phyloP scores from a whole-genome alignment of 2,329 filamentous ascomycete species.

The Helotiales sp. region DNA sequence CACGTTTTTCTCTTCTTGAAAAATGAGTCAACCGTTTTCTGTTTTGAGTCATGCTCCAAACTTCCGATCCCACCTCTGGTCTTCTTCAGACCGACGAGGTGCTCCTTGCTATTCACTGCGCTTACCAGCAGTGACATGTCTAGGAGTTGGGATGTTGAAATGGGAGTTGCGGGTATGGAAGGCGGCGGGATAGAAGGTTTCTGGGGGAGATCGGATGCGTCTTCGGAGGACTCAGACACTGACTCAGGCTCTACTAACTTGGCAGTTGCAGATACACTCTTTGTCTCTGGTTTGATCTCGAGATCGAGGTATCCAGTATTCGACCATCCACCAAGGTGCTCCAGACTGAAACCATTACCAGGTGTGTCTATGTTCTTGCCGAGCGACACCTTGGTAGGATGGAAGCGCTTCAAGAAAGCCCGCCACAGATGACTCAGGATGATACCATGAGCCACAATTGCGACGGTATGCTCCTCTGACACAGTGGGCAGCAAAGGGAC shows the following conservation, averaged over 20 bases:
- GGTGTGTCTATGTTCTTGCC: constrained; percentile 47
- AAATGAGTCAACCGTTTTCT: constrained; percentile 78
- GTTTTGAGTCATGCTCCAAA: constrained; percentile 73
- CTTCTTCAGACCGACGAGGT: constrained; percentile 76
- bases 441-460: constrained; percentile 82
- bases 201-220: not conserved
- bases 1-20: constrained; percentile 63
- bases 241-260: not conserved
- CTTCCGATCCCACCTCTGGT: constrained; percentile 84
- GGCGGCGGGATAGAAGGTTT: constrained; percentile 7
- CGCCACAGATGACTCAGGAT: constrained; percentile 74
- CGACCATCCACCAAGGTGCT: constrained; percentile 64
- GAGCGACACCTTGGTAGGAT: constrained; percentile 42
- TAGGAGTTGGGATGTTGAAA: constrained; percentile 28
- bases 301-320: constrained; percentile 63
- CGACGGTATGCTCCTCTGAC: constrained; percentile 52
- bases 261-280: not conserved
- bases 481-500: constrained; percentile 53
- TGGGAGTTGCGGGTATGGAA: not conserved
- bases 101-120: constrained; percentile 70
- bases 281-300: constrained; percentile 28
- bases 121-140: constrained; percentile 59
- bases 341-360: constrained; percentile 47
- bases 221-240: not conserved
- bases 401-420: constrained; percentile 62